Evolutionary conservation across 805 yeast genomes (phyloP), one percentile per base, ranked within the genome.

Genomic region (Priceomyces carsonii): DNA sequence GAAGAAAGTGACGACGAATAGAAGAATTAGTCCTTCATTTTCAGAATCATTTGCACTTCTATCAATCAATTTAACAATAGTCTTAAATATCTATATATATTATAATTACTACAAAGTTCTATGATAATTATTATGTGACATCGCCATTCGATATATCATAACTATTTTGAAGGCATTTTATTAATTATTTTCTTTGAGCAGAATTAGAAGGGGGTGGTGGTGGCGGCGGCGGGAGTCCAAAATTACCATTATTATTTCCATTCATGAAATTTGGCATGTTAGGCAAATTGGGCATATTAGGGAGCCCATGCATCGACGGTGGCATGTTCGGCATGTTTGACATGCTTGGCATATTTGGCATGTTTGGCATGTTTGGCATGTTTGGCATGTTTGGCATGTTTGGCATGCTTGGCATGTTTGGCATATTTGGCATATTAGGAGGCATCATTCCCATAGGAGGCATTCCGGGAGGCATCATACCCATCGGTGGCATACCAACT

Each of bases 1-100:
- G 83, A 80, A 59, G 91, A 82, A 45, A 74, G 75, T 46, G 85
- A 79, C 47, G 83, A 79, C 31, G 87, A 80, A 46, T 78, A 72
- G 19, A 25, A 27, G 12, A 21, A 22, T 5, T 18, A 24, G 8
- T 14, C 5, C 8, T 18, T 5, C 16, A 18, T 33, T 27, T 14
- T 10, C 15, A n/a, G 23, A 9, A 23, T 9, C 8, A 22, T 32
- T 6, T 15, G n/a, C n/a, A n/a, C n/a, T n/a, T n/a, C n/a, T n/a
- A n/a, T n/a, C n/a, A n/a, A n/a, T n/a, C n/a, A n/a, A n/a, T n/a
- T n/a, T n/a, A n/a, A n/a, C n/a, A n/a, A n/a, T n/a, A n/a, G n/a
- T n/a, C n/a, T n/a, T n/a, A n/a, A n/a, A n/a, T n/a, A n/a, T n/a
- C n/a, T n/a, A n/a, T n/a, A n/a, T n/a, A n/a, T n/a, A n/a, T n/a